Conservation (phyloP, 164 flowering plant species). For the Paratinospora sagittata region DNA sequence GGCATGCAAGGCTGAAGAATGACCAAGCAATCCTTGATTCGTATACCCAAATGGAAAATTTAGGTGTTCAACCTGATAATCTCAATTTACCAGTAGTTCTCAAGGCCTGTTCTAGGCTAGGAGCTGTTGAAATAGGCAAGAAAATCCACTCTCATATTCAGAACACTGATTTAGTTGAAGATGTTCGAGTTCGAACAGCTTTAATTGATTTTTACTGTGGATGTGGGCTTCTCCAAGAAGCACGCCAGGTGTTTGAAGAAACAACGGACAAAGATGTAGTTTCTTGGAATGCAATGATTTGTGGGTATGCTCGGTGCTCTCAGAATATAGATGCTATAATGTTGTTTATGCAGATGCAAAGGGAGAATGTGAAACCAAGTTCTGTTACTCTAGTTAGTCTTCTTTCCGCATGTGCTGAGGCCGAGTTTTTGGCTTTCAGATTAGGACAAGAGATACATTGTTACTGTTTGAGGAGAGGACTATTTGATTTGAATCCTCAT, state of each 20-base stretch:
- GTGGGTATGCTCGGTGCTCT: conserved; percentile 29
- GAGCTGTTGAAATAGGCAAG: conserved; percentile 34
- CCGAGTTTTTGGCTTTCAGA: conserved; percentile 20
- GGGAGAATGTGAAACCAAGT: conserved; percentile 29
- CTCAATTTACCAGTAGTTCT: conserved; percentile 34
- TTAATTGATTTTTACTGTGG: conserved; percentile 42
- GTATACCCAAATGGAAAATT: conserved; percentile 33
- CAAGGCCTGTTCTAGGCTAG: conserved; percentile 40
- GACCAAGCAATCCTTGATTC: conserved; percentile 38
- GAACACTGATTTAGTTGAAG: conserved; percentile 23
- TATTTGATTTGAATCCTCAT: conserved; percentile 28
- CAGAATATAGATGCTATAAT: conserved; percentile 28
- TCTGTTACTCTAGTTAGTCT: conserved; percentile 42
- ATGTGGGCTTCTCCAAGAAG: conserved; percentile 39
- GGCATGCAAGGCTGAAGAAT: conserved; percentile 33
- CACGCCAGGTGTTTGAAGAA: conserved; percentile 37
- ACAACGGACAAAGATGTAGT: conserved; percentile 31
- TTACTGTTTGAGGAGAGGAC: conserved; percentile 46
- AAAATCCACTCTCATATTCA: conserved; percentile 23
- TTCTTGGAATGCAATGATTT: conserved; percentile 46
- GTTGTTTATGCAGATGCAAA: conserved; percentile 29
- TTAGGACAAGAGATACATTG: conserved; percentile 36
- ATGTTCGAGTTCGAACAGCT: conserved; percentile 40
- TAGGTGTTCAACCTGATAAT: conserved; percentile 21
- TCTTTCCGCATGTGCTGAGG: conserved; percentile 35